Evolutionary conservation across 2,329 filamentous ascomycete genomes (phyloP).

Genomic region (Ambrosiella xylebori): DNA sequence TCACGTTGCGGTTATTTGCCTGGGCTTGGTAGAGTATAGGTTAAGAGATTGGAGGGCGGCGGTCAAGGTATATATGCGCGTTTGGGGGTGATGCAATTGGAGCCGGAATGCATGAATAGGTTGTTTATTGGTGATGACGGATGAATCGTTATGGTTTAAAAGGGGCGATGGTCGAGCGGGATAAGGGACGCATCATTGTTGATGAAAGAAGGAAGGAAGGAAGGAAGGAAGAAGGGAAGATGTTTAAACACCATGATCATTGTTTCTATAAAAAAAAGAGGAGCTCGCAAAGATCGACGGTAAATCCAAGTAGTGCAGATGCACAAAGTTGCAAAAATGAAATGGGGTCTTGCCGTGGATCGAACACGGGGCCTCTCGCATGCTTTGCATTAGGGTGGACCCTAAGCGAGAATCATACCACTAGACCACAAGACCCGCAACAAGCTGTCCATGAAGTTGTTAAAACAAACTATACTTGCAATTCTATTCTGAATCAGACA

Average conservation of each 20-base stretch:
- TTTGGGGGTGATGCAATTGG: background rate
- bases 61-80: background rate
- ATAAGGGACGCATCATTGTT: background rate
- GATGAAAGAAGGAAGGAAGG: background rate
- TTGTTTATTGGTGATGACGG: too few species aligned
- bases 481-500: too few species aligned
- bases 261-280: background rate
- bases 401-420: constrained; percentile 59
- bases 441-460: background rate
- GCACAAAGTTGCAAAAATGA: background rate
- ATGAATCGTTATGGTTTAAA: too few species aligned
- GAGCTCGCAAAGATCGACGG: background rate
- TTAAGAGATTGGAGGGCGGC: too few species aligned
- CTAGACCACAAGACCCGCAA: constrained; percentile 33
- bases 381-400: constrained; percentile 22
- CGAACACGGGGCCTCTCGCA: constrained; percentile 17
- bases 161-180: too few species aligned
- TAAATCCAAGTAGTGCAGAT: background rate
- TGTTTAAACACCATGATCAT: background rate
- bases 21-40: too few species aligned
- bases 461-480: background rate
- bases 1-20: background rate
- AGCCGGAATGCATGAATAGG: too few species aligned
- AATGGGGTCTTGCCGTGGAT: constrained; percentile 15
- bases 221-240: background rate